Base-by-base conservation (phyloP, 1,284 basidiomycete genomes). In the Leccinum pachyderme region DNA sequence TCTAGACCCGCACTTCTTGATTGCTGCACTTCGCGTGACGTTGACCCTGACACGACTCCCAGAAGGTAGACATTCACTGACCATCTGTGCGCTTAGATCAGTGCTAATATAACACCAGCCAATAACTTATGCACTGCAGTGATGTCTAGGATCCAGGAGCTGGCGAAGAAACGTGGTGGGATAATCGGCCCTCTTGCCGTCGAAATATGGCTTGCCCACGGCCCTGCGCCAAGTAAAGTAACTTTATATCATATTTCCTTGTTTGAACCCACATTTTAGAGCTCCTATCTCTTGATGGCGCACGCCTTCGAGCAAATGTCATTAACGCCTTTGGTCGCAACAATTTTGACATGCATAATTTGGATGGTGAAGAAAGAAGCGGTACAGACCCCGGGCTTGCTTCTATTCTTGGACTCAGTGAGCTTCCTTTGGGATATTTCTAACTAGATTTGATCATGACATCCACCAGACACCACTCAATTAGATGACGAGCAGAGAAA, bases 1-100 rank as follows among this genome's bases (percentile, higher is more conserved):
- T 37, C 5, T 31, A 69, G 67, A 55, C 2, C 3, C 41, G 0
- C 47, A 15, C n/a, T 49, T 45, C 29, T 31, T 66, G 3, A 44
- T 33, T 37, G 48, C 65, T 0, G 57, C 63, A 0, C 44, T 69
- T 9, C 58, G 61, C 8, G 54, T 64, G 55, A 45, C 62, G 5
- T 44, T 60, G 28, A 56, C 63, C 1, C 15, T 66, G 11, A 55
- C 59, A n/a, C 59, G 35, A 12, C 49, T 63, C 5, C 49, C 54
- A 9, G 44, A 57, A 37, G 61, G 67, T 58, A 22, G 32, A 18
- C 24, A 24, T 41, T 25, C 24, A 46, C 5, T 39, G 2, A 13
- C 12, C 12, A n/a, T 4, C 12, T 8, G 27, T 18, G 11, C 3
- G 7, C 11, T 41, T 6, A 4, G 31, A 13, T 28, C 5, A 5